Base-by-base conservation (phyloP, 2,329 filamentous ascomycete genomes). In the Hyphodiscus sp. region DNA sequence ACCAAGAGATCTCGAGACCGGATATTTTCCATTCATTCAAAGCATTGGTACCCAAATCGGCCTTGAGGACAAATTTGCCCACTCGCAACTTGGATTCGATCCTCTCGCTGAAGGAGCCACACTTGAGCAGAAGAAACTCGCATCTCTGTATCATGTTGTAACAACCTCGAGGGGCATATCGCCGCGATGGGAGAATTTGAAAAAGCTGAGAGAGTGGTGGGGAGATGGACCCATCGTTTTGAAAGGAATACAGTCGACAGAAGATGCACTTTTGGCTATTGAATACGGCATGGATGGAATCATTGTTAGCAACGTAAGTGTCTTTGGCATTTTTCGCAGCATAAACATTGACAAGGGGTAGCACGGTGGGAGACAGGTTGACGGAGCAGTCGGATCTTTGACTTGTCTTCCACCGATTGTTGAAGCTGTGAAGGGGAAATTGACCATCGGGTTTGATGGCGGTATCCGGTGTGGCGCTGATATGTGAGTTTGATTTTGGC, bases 1-100 rank as follows among this genome's bases (percentile, higher is more conserved):
- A 30, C 85, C 85, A 0, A 74, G 72, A 0, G 85, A 88, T 61
- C 75, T 89, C 11, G 84, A 88, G 58, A 74, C 76, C 13, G 78
- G 73, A 4, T 85, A 80, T 61, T 61, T 81, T 0, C 79, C 83
- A 0, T 86, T 87, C 58, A 68, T 82, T 23, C 73, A 69, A 38
- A 78, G 79, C 0, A 67, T 79, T 18, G 85, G 85, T 8, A 78
- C 79, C 47, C 73, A 78, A 45, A 74, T 84, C 2, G 84, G 83
- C 2, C 82, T 88, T 58, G 75, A 74, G 1, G 85, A 26, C 23
- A 26, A 26, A 2, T 49, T 1, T 8, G 9, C 33, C 11, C n/a
- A 10, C 19, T 20, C 15, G 38, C 30, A 19, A 8, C 38, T 11
- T 49, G 47, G 47, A 20, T 20, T 6, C 3, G 19, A 7, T 13